phyloP scores from a whole-genome alignment of 2,329 filamentous ascomycete genomes.

The Ophiosphaerella korrae region DNA sequence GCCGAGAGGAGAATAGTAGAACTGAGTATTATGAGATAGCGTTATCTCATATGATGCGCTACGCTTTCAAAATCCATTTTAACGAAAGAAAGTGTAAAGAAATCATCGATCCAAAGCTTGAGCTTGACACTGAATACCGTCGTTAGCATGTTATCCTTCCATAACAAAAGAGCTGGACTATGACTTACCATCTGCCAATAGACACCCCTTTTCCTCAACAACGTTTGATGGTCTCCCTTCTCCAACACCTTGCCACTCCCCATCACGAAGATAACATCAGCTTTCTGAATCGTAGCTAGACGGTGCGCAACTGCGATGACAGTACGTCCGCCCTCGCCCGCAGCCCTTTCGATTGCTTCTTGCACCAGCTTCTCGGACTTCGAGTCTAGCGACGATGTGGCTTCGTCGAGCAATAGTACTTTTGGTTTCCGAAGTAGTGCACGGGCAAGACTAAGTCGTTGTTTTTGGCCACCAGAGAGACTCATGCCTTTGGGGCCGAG shows the following conservation, averaged over 20 bases:
- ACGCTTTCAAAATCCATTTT: not conserved
- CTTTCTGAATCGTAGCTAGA: slow-evolving; percentile 46
- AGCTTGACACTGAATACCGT: slow-evolving; percentile 38
- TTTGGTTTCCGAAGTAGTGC: slow-evolving; percentile 40
- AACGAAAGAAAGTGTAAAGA: not conserved
- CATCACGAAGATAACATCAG: slow-evolving; percentile 46
- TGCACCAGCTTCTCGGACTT: slow-evolving; percentile 45
- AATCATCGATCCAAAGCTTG: slow-evolving; percentile 44
- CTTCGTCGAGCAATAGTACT: slow-evolving; percentile 44
- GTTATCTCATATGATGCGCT: too few species aligned
- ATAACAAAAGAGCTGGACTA: not conserved
- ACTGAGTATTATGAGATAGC: too few species aligned
- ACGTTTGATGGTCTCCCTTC: slow-evolving; percentile 35
- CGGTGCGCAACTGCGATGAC: slow-evolving; percentile 46
- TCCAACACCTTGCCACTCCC: slow-evolving; percentile 42
- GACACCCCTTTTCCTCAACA: slow-evolving; percentile 36
- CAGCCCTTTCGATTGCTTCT: slow-evolving; percentile 40
- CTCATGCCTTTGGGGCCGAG: slow-evolving; percentile 45
- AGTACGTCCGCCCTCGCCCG: slow-evolving; percentile 31
- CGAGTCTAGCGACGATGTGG: slow-evolving; percentile 39
- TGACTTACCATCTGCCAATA: slow-evolving; percentile 45
- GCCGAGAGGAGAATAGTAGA: too few species aligned
- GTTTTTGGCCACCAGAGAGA: slow-evolving; percentile 43
- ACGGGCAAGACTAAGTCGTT: slow-evolving; percentile 41
- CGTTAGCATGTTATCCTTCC: slow-evolving; percentile 13